Evolutionary conservation across 2,329 filamentous ascomycete genomes (phyloP), one percentile per base, ranked within the genome.

Genomic region (Ophiosphaerella herpotricha): DNA sequence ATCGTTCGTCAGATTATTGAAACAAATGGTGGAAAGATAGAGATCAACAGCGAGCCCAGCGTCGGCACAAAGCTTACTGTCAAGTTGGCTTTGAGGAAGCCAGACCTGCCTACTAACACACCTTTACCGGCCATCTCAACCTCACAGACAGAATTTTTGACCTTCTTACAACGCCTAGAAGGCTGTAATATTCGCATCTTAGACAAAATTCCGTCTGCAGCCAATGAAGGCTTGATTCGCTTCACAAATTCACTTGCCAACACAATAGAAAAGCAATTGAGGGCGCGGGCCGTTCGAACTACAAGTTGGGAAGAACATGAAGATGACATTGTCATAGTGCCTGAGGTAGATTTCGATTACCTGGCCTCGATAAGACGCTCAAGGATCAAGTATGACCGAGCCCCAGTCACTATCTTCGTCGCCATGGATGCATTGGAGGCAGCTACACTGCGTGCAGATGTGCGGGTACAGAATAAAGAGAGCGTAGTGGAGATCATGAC

Each of bases 401-500:
- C 63, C 7, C 61, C 68, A 2, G 48, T 70, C 1, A 63, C 63
- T 0, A 54, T 73, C 1, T 71, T 73, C 34, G 52, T 72, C 16
- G 67, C 66, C 1, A 60, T 71, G 48, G 68, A 73, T 37, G 60
- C 57, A 12, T 52, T 70, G 0, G 67, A 74, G 52, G 69, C 69
- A 13, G 55, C 68, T 2, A 66, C 66, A 6, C 48, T 73, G n/a
- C 63, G 67, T 8, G 63, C 64, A 1, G 69, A 73, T 42, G 66
- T 55, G 8, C 66, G 69, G 5, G 56, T 72, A 0, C 32, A 45
- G 11, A 66, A 54, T 32, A 62, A 60, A 29, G 61, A 71, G 40
- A 65, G 61, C 7, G 64, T 70, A 2, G 67, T 71, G 0, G 69
- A 73, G 40, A 64, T 73, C 4, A 61, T 70, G 23, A 67, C 67